Evolutionary conservation across 768 basidiomycete genomes (phyloP), one percentile per base, ranked within the genome.

Genomic region (Mycena albidolilacea): DNA sequence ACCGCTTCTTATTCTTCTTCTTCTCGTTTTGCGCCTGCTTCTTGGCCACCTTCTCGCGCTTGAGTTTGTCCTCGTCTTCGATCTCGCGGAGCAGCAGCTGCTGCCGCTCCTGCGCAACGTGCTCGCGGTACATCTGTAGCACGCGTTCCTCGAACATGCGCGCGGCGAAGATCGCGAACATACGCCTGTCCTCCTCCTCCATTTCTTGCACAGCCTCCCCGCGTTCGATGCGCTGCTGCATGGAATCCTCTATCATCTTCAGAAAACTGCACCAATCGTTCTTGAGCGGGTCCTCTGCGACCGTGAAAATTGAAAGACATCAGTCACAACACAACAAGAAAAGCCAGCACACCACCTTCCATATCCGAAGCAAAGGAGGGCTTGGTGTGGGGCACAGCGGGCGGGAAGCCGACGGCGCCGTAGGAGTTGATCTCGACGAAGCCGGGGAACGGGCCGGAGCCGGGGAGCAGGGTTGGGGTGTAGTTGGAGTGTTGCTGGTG

Each of bases 211-310:
- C 95, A 99, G 90, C 83, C n/a, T n/a, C n/a, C n/a, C n/a, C n/a
- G n/a, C n/a, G n/a, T n/a, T n/a, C n/a, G n/a, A n/a, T n/a, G n/a
- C n/a, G n/a, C n/a, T n/a, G n/a, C n/a, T n/a, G n/a, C n/a, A n/a
- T n/a, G n/a, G n/a, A n/a, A n/a, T 97, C 96, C 82, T 99, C 98
- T 98, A 99, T 99, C 98, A 99, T 99, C 86, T 99, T 98, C 78
- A 99, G 85, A 85, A 99, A 99, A 85, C 98, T 98, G 79, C 97
- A 95, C 2, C 97, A 97, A 78, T 99, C 97, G 78, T 99, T 99
- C 87, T 98, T 98, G 77, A 99, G 88, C 57, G 99, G 90, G 84
- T 99, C 98, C 80, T 99, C 98, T 57, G 98, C 98, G 65, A 99
- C 97, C 23, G 98, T 99, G 55, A 99, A 88, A 80, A 99, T 98